phyloP scores from a whole-genome alignment of 1,139 yeast species.

The Hyphopichia pseudoburtonii region DNA sequence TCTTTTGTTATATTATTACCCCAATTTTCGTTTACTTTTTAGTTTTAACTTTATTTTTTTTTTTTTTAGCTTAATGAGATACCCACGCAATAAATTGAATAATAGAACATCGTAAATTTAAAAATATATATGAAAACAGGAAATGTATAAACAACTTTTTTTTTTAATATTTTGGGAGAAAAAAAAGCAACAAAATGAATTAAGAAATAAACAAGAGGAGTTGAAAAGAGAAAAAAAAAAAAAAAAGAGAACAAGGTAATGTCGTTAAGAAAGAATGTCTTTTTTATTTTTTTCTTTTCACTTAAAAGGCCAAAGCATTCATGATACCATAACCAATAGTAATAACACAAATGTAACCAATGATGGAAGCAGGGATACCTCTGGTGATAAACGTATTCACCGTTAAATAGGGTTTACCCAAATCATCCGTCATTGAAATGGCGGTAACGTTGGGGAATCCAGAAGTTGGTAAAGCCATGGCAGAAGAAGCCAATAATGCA shows the following conservation, averaged over 20 bases:
- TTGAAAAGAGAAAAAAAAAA: neutral
- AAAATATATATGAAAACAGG: no score
- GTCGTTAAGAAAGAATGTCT: neutral
- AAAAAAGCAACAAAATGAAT: no score
- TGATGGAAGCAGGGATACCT: constrained; percentile 83
- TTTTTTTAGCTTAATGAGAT: neutral
- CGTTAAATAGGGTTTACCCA: constrained; percentile 81
- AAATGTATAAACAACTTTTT: no score
- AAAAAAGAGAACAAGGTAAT: neutral
- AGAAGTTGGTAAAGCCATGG: constrained; percentile 95
- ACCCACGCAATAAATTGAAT: no score
- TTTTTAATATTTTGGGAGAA: no score
- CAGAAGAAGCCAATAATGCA: constrained; percentile 82
- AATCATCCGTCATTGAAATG: constrained; percentile 84
- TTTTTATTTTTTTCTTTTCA: neutral
- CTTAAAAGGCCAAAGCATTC: constrained; percentile 51
- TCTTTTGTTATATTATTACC: no score
- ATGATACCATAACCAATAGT: constrained; percentile 80
- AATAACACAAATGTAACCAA: constrained; percentile 66
- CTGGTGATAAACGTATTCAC: constrained; percentile 81
- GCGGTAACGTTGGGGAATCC: constrained; percentile 98
- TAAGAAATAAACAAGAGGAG: neutral
- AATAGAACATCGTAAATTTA: neutral
- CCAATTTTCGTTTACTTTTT: neutral
- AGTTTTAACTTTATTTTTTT: neutral